A percentile compares a stretch with the other conserved stretches of the same genome.
These are phyloP conservation scores for Fusarium protoensiforme DNA, from an alignment of 2,329 filamentous ascomycete genomes.

Conservation along the genomic window DNA sequence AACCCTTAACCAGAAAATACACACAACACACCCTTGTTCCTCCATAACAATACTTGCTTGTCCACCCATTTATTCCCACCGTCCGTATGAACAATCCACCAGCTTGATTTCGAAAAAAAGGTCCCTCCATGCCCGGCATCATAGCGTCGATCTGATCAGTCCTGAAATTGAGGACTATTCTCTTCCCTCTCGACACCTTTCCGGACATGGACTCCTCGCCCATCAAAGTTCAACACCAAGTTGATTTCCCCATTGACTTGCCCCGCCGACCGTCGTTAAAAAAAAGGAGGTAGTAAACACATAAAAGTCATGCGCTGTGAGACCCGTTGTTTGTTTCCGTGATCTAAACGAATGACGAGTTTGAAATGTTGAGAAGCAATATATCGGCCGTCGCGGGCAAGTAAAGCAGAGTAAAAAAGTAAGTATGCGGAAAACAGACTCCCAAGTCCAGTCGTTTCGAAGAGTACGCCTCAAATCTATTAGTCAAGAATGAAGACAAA, in stretches of 20 bases:
- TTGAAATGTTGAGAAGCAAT: not conserved
- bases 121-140: not conserved
- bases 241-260: not conserved
- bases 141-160: not conserved
- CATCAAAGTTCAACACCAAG: not conserved
- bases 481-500: constrained; percentile 21
- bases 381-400: constrained; percentile 18
- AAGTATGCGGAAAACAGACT: constrained; percentile 12
- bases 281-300: not conserved
- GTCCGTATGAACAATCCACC: not conserved
- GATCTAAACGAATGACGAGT: constrained; percentile 16
- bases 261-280: not conserved
- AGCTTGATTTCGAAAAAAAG: not conserved
- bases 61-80: not conserved
- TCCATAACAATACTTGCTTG: not conserved
- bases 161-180: not conserved
- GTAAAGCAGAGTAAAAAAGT: not conserved
- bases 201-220: not conserved
- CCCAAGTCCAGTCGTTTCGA: constrained; percentile 9
- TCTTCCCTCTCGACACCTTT: not conserved
- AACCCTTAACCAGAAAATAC: constrained; percentile 16
- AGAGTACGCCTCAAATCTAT: constrained; percentile 29
- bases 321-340: not conserved
- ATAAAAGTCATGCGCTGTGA: not conserved
- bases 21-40: constrained; percentile 7